Base-by-base conservation (phyloP, 2,329 filamentous ascomycete species). In the Beauveria caledonica region DNA sequence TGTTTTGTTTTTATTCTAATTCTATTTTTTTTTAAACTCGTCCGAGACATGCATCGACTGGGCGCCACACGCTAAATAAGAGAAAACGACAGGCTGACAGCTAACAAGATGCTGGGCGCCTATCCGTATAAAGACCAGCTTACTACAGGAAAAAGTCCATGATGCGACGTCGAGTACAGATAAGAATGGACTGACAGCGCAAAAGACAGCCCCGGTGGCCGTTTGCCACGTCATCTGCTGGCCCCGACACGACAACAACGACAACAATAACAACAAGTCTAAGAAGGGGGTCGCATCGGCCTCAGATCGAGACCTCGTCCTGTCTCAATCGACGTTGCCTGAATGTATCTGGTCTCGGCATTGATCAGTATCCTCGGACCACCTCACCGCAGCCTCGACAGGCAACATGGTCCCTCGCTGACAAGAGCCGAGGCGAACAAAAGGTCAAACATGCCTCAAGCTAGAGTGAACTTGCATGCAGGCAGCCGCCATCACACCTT, bases 31-130 rank as follows among this genome's bases (percentile, higher is more conserved):
- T 54, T 9, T 39, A 7, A 5, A n/a, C 21, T 33, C 19, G 55
- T 57, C 54, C 50, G 45, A 58, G 55, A 58, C 55, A 58, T 58
- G 45, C 45, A 44, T 58, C 55, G 55, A 50, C 55, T 58, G 19
- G 45, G 33, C 55, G 44, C 45, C 53, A 56, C 51, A 48, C 53
- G 23, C 19, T 52, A 51, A 33, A 39, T 39, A 19, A 33, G 25
- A 44, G 7, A 25, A 36, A 36, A 36, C 11, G 33, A 39, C 42
- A 46, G 29, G n/a, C 54, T 45, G 33, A 45, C 52, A 45, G 52
- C 52, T 44, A 39, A 21, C 13, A 49, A 15, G 33, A 21, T 25
- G 52, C 6, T 15, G 15, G 8, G 39, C 25, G 40, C 52, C 44
- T 48, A 57, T 57, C 33, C 33, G 11, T 36, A 36, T 36, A 36